Evolutionary conservation across 768 basidiomycete species (phyloP), one percentile per base, ranked within the genome.

Genomic region (Tulasnella sp.): DNA sequence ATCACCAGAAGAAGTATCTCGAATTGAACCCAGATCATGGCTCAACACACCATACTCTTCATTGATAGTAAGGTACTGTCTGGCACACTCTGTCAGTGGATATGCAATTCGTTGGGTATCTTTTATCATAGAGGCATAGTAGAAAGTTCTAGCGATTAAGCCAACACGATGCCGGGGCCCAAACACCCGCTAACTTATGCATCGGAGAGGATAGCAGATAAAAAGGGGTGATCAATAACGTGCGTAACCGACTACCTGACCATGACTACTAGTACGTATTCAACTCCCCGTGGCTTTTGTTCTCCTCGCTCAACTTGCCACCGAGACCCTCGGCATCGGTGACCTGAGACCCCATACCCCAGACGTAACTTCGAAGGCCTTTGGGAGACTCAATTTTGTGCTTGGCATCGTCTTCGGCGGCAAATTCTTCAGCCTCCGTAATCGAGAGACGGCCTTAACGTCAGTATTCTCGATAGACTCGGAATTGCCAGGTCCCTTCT

Each of bases 401-500:
- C 84, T 92, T 91, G 71, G 89, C 89, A 85, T 87, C 94, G 80
- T 95, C 94, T 85, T 94, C 93, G 10, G 89, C 85, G 1, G 93
- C 93, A 82, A 94, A 97, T 83, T 96, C 92, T 88, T 98, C 96
- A 5, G 95, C 96, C 83, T 98, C 96, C 40, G 88, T 90, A 78
- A 98, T 94, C 96, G 88, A 90, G 34, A 96, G 91, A 87, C 97
- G 94, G 68, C 95, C 88, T 96, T 97, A 86, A 97, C 95, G 87
- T 98, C 97, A 82, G 91, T 96, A 87, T 98, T 98, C 56, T 94
- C 96, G 85, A 97, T 95, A 62, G 91, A 92, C 85, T 93, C 91
- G 0, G 92, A 92, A 86, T 96, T 96, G 83, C 93, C 93, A 85
- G 91, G 92, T 85, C 93, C 95, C 93, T 97, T 97, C 85, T 98